These are phyloP conservation scores for Neovahlkampfia damariscottae DNA, from an alignment of 78 protist species.

Conservation along the genomic window DNA sequence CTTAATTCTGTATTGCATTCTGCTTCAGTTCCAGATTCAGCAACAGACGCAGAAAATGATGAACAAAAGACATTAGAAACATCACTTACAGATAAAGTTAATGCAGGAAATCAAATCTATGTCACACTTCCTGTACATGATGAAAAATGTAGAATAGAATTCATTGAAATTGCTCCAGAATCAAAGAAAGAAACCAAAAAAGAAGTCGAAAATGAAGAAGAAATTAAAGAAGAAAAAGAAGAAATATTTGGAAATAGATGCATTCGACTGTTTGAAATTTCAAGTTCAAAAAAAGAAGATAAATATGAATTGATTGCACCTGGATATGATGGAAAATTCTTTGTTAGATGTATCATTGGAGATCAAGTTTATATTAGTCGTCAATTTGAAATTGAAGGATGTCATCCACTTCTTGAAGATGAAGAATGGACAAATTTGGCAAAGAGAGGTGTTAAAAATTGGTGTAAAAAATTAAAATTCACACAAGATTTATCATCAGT, in stretches of 20 bases:
- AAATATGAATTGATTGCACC: not conserved
- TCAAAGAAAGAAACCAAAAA: too few species aligned
- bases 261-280: too few species aligned
- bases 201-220: not conserved
- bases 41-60: not conserved
- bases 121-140: not conserved
- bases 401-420: not conserved
- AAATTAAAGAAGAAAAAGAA: not conserved
- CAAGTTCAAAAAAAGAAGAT: not conserved
- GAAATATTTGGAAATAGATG: too few species aligned
- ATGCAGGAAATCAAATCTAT: not conserved
- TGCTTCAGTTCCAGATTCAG: not conserved
- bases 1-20: not conserved
- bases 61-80: not conserved
- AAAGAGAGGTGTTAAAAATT: not conserved
- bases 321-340: not conserved
- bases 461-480: not conserved
- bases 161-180: not conserved
- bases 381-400: not conserved
- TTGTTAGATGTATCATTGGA: not conserved
- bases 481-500: not conserved
- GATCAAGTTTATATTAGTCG: not conserved
- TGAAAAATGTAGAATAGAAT: too few species aligned
- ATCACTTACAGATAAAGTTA: not conserved
- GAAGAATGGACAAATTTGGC: not conserved